A percentile compares a stretch with the other conserved stretches of the same genome.
phyloP scores from a whole-genome alignment of 352 stramenopile genomes.

The Phytophthora gonapodyides region DNA sequence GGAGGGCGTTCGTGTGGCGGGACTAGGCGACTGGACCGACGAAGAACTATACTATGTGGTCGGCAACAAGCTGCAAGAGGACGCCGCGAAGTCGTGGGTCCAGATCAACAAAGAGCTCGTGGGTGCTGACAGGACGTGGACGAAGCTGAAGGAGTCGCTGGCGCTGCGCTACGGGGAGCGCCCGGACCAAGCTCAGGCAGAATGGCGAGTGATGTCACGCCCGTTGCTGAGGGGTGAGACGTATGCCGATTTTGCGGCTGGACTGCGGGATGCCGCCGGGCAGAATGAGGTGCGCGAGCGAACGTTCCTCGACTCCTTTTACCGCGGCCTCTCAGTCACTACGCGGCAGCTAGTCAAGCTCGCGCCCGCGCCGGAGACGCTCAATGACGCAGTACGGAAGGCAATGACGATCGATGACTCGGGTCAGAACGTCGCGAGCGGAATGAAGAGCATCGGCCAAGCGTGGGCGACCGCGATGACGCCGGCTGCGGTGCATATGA shows the following conservation, averaged over 20 bases:
- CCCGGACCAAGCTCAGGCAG: not conserved
- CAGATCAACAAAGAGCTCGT: not conserved
- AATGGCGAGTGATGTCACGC: not conserved
- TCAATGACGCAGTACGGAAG: not conserved
- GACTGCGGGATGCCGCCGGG: not conserved
- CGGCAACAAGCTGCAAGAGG: not conserved
- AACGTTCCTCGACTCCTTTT: not conserved
- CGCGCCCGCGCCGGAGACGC: not conserved
- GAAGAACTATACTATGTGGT: not conserved
- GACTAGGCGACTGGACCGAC: no score
- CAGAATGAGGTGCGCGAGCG: not conserved
- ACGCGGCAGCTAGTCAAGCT: not conserved
- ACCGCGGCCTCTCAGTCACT: not conserved
- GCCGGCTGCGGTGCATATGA: no score
- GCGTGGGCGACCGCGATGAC: no score
- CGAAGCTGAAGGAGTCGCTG: not conserved
- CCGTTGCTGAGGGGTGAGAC: not conserved
- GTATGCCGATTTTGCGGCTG: slow-evolving; percentile 1
- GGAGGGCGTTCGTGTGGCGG: no score
- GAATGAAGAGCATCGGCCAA: not conserved
- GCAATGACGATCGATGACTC: not conserved
- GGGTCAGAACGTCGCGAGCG: not conserved
- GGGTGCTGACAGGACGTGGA: not conserved
- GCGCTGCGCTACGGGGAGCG: not conserved
- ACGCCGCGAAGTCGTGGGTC: not conserved